phyloP scores from a whole-genome alignment of 139 green algal species.

The Chlorella sp. region DNA sequence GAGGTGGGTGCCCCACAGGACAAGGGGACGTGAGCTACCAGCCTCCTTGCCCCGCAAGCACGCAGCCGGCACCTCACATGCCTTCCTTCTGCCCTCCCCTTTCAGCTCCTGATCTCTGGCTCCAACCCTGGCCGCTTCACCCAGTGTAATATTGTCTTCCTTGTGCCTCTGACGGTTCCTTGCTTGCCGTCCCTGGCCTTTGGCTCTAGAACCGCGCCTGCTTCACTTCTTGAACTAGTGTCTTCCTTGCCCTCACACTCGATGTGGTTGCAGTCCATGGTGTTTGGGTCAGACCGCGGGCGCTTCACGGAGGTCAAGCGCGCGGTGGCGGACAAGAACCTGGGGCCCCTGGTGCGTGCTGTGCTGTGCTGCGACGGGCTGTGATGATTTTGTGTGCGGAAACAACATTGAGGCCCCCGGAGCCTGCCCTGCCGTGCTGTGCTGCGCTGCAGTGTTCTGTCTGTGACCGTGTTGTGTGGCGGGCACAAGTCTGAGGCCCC shows the following conservation, averaged over 20 bases:
- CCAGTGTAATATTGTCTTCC: too few relatives aligned
- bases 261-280: constrained; percentile 80
- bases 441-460: not conserved
- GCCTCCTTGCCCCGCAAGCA: too few relatives aligned
- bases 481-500: too few relatives aligned
- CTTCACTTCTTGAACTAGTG: not conserved
- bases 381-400: not conserved
- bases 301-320: constrained; percentile 95
- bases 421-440: not conserved
- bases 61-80: too few relatives aligned
- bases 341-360: constrained; percentile 87
- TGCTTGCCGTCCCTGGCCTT: not conserved
- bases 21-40: too few relatives aligned
- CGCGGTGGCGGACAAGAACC: constrained; percentile 95
- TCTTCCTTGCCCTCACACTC: not conserved
- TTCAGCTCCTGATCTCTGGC: too few relatives aligned
- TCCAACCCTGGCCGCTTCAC: too few relatives aligned
- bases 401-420: too few relatives aligned
- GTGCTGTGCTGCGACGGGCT: not conserved
- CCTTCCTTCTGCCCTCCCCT: too few relatives aligned
- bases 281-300: constrained; percentile 91
- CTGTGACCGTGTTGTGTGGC: not conserved
- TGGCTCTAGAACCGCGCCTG: not conserved
- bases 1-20: not conserved
- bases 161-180: not conserved